Base-by-base conservation (phyloP, 2,329 filamentous ascomycete genomes). In the Colletotrichum chlorophyti region DNA sequence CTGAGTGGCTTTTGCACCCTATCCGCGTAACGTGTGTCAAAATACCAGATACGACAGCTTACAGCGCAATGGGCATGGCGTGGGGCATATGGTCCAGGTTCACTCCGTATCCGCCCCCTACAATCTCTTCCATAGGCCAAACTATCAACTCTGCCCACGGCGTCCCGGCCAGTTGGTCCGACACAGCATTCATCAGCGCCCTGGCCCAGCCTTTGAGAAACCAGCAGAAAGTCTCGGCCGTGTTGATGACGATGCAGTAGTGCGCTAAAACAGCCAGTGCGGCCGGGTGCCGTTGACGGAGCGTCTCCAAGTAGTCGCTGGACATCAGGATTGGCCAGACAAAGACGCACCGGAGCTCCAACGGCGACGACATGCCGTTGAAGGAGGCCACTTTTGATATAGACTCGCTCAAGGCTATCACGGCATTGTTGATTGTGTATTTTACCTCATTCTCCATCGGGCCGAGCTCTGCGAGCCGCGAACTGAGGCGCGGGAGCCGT, bases 251-350 rank as follows among this genome's bases (percentile, higher is more conserved):
- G 29, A 65, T 61, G 34, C 66, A 68, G 52, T 67, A 68, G 48
- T 65, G 57, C 27, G 61, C 61, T 12, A 67, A 48, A 4, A 68
- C 55, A 5, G 60, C 52, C 12, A 67, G 49, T 1, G 64, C 64
- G 6, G 54, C 54, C 12, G 65, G 64, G 31, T 64, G 60, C 2
- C 62, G 51, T n/a, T 59, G 51, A 12, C 59, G 45, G 24, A 68
- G 40, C 50, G 65, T 35, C 5, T 62, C 43, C 12, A 67, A 51
- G 47, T 63, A 67, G 26, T 55, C 63, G n/a, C 61, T 61, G 1
- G 66, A 63, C n/a, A 65, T 48, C n/a, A 58, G 42, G 34, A 65
- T 63, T 12, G 66, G 66, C 66, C 66, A 68, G 11, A 61, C 14
- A 27, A 63, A 65, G 10, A 63, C 58, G 14, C 65, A 53, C 14